These are phyloP conservation scores for Puccinia horiana DNA, from an alignment of 1,284 basidiomycete genomes.

Conservation along the genomic window DNA sequence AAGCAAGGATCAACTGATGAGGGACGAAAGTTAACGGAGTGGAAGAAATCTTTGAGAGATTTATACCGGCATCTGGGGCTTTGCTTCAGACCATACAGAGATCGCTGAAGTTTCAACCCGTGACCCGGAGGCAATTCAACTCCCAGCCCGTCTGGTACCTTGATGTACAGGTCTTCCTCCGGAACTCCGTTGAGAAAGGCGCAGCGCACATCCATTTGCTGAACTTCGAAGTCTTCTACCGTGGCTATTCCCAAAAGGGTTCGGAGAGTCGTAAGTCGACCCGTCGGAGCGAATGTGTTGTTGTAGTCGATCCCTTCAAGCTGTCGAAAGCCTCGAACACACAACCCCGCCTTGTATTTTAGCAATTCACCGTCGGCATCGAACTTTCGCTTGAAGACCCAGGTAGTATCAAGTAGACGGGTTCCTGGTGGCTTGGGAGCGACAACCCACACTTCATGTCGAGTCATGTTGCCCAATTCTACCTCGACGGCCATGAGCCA, in stretches of 20 bases:
- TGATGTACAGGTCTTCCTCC: conserved; percentile 29
- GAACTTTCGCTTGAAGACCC: conserved; percentile 28
- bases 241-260: not conserved
- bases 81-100: conserved; percentile 33
- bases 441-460: conserved; percentile 3
- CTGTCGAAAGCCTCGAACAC: conserved; percentile 14
- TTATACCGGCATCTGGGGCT: conserved; percentile 15
- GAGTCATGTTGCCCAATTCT: conserved; percentile 1
- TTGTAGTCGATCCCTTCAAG: conserved; percentile 15
- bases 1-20: conserved; percentile 6
- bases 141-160: not conserved
- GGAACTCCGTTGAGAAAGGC: conserved; percentile 29
- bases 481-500: conserved; percentile 8
- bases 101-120: not conserved
- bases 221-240: not conserved
- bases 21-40: not conserved
- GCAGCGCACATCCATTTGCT: conserved; percentile 22
- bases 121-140: not conserved
- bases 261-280: not conserved
- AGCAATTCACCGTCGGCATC: not conserved
- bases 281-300: conserved; percentile 21
- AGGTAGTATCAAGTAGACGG: not conserved
- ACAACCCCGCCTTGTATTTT: conserved; percentile 21
- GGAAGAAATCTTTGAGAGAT: not conserved
- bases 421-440: not conserved